Conservation (phyloP, 2,329 filamentous ascomycete species). For the Fusarium buxicola region DNA sequence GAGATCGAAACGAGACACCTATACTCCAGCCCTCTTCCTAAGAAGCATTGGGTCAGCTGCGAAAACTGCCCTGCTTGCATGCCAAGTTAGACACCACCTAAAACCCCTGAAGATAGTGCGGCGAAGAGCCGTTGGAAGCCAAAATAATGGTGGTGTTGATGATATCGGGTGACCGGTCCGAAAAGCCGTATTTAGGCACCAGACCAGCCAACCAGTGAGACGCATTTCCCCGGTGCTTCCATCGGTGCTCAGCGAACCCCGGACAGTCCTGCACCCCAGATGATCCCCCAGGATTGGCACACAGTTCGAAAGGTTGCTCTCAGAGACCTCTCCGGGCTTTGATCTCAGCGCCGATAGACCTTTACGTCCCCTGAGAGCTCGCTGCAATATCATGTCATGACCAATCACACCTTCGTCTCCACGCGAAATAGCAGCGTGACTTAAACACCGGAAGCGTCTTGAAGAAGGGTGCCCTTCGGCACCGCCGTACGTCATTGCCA, state of each 20-base stretch:
- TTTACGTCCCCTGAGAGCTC: neutral
- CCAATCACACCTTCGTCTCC: neutral
- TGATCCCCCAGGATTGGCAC: slow-evolving; percentile 21
- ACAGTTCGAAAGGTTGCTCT: neutral
- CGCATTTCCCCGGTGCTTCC: slow-evolving; percentile 4
- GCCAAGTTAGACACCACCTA: slow-evolving; percentile 17
- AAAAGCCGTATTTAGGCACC: slow-evolving; percentile 26
- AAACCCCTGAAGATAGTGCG: slow-evolving; percentile 11
- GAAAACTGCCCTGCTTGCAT: slow-evolving; percentile 14
- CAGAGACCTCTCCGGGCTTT: slow-evolving; percentile 17
- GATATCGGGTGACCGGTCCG: slow-evolving; percentile 36
- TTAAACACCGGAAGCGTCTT: neutral
- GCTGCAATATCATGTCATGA: neutral
- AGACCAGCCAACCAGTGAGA: slow-evolving; percentile 33
- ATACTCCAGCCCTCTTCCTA: slow-evolving; percentile 16
- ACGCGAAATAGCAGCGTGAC: neutral
- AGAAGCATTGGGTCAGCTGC: slow-evolving; percentile 4
- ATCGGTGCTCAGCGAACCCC: slow-evolving; percentile 6
- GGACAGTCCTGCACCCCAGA: slow-evolving; percentile 26
- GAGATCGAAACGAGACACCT: slow-evolving; percentile 22
- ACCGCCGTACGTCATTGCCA: neutral
- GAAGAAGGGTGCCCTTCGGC: neutral
- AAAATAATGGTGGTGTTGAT: slow-evolving; percentile 19
- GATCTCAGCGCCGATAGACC: slow-evolving; percentile 5
- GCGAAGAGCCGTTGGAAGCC: slow-evolving; percentile 8